Evolutionary conservation across 768 basidiomycete species (phyloP).

Genomic region (Psilocybe sp.): DNA sequence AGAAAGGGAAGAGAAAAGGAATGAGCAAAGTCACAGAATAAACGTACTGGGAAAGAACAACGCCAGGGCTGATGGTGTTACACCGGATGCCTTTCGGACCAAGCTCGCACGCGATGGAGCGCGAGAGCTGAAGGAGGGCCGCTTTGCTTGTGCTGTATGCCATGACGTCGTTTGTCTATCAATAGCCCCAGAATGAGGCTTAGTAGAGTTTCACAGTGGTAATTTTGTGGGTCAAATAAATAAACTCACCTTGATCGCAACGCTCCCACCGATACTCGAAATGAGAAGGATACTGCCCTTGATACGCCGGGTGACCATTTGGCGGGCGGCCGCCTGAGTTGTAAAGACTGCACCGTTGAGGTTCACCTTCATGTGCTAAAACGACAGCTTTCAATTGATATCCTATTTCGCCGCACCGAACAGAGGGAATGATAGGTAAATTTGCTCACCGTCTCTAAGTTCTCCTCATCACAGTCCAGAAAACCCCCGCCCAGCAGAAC

Average conservation of each 20-base stretch:
- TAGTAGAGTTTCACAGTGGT: no score
- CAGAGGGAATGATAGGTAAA: no score
- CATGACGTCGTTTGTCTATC: slow-evolving; percentile 51
- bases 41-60: slow-evolving; percentile 61
- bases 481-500: slow-evolving; percentile 48
- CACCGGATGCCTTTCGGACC: slow-evolving; percentile 65
- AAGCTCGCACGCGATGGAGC: slow-evolving; percentile 76
- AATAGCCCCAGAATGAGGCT: no score
- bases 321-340: slow-evolving; percentile 56
- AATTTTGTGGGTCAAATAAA: neutral
- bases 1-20: no score
- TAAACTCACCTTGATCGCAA: slow-evolving; percentile 45
- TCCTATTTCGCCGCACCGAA: no score
- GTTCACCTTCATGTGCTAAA: slow-evolving; percentile 53
- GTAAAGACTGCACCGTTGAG: slow-evolving; percentile 56
- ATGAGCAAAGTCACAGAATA: neutral
- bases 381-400: neutral
- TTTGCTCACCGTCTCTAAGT: slow-evolving; percentile 55
- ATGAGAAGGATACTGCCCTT: slow-evolving; percentile 57
- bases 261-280: slow-evolving; percentile 58
- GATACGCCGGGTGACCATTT: slow-evolving; percentile 48
- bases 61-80: slow-evolving; percentile 70
- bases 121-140: slow-evolving; percentile 74
- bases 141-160: slow-evolving; percentile 75
- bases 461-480: slow-evolving; percentile 52